These are phyloP conservation scores for Kazachstania kunashirensis DNA, from an alignment of 805 yeast species.

Conservation along the genomic window DNA sequence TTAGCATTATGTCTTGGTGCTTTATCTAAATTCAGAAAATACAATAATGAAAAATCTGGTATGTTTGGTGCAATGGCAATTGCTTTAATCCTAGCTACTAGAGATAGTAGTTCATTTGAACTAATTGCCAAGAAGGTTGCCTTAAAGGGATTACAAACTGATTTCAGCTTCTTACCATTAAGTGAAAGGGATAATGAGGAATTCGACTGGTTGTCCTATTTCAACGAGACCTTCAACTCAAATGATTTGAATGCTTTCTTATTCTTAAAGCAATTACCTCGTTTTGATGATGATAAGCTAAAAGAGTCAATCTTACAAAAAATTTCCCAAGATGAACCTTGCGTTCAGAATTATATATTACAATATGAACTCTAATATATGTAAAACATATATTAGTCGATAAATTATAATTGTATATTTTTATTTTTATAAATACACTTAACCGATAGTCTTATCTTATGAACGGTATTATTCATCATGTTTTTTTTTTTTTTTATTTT, in stretches of 20 bases:
- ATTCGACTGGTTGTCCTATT: slow-evolving; percentile 20
- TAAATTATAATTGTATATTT: no score
- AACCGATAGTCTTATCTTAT: no score
- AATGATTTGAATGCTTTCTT: slow-evolving; percentile 12
- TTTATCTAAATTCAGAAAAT: slow-evolving; percentile 15
- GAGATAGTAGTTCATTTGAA: slow-evolving; percentile 16
- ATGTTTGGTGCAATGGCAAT: slow-evolving; percentile 23
- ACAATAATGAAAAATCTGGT: slow-evolving; percentile 12
- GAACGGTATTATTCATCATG: no score
- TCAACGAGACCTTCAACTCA: slow-evolving; percentile 9
- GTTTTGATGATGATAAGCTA: slow-evolving; percentile 4
- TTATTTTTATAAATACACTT: no score
- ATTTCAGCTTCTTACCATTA: slow-evolving; percentile 15
- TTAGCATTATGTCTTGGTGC: slow-evolving; percentile 26
- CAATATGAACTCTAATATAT: slow-evolving; percentile 20
- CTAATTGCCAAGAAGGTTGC: slow-evolving; percentile 27
- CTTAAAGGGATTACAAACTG: slow-evolving; percentile 21
- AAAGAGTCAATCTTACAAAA: slow-evolving; percentile 17
- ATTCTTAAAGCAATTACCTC: slow-evolving; percentile 10
- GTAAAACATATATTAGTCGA: neutral
- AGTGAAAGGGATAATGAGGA: slow-evolving; percentile 13
- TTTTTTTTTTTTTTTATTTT: no score
- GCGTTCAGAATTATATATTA: slow-evolving; percentile 15
- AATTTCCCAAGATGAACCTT: slow-evolving; percentile 19
- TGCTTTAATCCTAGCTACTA: slow-evolving; percentile 18